Percentiles rank a stretch among this genome's conserved stretches.
Conservation (phyloP, 345 rosid species). For the Viola odorata region DNA sequence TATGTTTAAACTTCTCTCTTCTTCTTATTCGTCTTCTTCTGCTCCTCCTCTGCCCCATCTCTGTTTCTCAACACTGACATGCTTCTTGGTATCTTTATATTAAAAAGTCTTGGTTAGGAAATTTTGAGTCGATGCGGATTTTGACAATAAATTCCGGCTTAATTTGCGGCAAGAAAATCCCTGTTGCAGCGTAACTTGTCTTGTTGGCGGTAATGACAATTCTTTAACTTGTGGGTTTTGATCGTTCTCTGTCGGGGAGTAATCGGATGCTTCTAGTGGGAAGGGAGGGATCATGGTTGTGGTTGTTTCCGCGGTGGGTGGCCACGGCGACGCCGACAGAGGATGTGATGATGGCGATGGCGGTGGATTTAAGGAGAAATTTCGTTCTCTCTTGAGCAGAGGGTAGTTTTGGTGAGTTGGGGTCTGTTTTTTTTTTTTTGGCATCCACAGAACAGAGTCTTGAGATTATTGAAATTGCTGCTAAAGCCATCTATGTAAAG, state of each 20-base stretch:
- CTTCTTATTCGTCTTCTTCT: slow-evolving; percentile 5
- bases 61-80: slow-evolving; percentile 21
- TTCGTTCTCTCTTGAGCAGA: not conserved
- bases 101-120: slow-evolving; percentile 10
- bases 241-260: not conserved
- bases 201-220: slow-evolving; percentile 42
- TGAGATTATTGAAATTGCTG: slow-evolving; percentile 30
- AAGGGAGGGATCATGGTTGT: not conserved
- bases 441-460: slow-evolving; percentile 39
- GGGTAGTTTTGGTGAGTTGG: not conserved
- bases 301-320: not conserved
- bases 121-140: slow-evolving; percentile 16
- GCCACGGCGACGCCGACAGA: not conserved
- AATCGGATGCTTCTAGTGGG: not conserved
- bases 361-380: not conserved
- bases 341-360: not conserved
- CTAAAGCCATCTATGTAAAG: slow-evolving; percentile 20
- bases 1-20: slow-evolving; percentile 33
- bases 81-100: slow-evolving; percentile 33
- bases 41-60: slow-evolving; percentile 8
- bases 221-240: slow-evolving; percentile 2
- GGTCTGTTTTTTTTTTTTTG: slow-evolving; percentile 17
- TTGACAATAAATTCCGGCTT: not conserved
- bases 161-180: too few relatives aligned
- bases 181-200: slow-evolving; percentile 8